Evolutionary conservation across 768 basidiomycete species (phyloP).

Genomic region (Pisolithus orientalis): DNA sequence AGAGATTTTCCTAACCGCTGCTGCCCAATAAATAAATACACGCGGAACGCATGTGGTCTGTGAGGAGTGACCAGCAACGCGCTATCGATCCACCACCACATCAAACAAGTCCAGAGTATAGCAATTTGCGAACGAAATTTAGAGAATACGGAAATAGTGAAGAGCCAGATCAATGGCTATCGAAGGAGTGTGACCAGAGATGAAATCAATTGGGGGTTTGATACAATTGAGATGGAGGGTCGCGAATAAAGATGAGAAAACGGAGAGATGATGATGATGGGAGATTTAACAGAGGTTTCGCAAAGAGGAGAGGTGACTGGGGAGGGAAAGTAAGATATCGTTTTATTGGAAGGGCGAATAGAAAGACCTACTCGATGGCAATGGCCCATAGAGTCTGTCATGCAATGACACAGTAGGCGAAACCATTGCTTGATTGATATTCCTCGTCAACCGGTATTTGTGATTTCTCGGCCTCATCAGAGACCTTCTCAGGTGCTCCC

Average conservation of each 20-base stretch:
- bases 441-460: constrained; percentile 12
- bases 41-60: background rate
- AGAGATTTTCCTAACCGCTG: background rate
- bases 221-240: background rate
- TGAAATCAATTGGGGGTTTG: background rate
- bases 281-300: background rate
- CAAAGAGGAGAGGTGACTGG: background rate
- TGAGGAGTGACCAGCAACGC: background rate
- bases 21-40: background rate
- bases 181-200: background rate
- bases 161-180: constrained; percentile 8
- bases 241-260: background rate
- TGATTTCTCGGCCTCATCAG: background rate
- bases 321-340: background rate
- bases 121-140: constrained; percentile 14
- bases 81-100: background rate
- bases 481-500: background rate
- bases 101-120: background rate
- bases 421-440: background rate
- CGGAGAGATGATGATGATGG: background rate
- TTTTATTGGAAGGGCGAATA: background rate
- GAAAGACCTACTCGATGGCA: constrained; percentile 7
- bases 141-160: background rate
- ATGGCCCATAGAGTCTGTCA: constrained; percentile 6
- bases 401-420: constrained; percentile 12